Evolutionary conservation across 345 rosid species (phyloP).

Genomic region (Bruguiera parviflora): DNA sequence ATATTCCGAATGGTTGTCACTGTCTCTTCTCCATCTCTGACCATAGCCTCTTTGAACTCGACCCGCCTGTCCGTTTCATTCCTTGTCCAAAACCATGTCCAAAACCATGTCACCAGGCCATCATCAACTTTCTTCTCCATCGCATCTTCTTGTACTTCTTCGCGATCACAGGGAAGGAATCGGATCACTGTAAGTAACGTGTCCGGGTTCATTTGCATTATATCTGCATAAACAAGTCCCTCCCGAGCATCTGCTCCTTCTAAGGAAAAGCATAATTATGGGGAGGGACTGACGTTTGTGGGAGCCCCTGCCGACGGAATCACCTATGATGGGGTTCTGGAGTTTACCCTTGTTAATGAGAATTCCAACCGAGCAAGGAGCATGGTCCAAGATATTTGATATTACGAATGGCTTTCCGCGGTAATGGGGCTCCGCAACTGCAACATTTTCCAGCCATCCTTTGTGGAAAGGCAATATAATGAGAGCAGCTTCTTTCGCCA

Average conservation of each 20-base stretch:
- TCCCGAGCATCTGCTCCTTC: constrained; percentile 1
- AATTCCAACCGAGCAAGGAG: constrained; percentile 69
- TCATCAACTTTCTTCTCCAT: neutral
- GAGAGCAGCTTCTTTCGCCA: constrained; percentile 39
- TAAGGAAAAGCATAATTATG: neutral
- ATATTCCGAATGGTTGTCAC: neutral
- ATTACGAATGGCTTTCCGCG: constrained; percentile 27
- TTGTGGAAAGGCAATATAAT: constrained; percentile 53
- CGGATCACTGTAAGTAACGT: neutral
- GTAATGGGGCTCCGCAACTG: constrained; percentile 21
- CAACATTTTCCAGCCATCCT: constrained; percentile 23
- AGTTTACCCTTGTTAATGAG: neutral
- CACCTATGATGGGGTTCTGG: neutral
- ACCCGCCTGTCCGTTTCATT: neutral
- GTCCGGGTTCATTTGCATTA: neutral
- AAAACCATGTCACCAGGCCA: neutral
- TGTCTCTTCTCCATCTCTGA: neutral
- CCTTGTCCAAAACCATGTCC: neutral
- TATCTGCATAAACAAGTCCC: neutral
- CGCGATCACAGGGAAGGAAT: neutral
- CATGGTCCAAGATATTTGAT: constrained; percentile 39
- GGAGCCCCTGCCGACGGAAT: neutral
- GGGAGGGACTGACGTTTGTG: neutral
- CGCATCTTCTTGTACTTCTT: neutral
- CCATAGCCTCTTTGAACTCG: neutral